Base-by-base conservation (phyloP, 176 grass and related monocot genomes). In the Eremochloa ophiuroides region DNA sequence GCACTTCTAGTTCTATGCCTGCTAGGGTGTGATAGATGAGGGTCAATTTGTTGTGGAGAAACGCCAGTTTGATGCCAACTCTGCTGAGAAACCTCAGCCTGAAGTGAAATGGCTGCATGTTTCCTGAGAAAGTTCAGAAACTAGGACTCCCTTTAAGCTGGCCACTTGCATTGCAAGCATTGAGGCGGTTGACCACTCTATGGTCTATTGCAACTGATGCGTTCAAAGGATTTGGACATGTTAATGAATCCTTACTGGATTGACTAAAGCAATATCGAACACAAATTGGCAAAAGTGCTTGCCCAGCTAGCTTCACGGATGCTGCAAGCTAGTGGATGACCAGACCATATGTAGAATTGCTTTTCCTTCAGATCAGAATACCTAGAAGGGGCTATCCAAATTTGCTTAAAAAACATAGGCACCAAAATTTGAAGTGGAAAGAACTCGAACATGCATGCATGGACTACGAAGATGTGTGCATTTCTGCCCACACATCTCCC, bases 101-200 rank as follows among this genome's bases (percentile, higher is more conserved):
- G n/a, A n/a, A n/a, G 3, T 34, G 16, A 41, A 74, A 74, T 67
- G 5, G 2, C 22, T 75, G 61, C 46, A 42, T 56, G 50, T 17
- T 56, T 67, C 47, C 38, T 81, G 61, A 9, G 55, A 69, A 69
- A 48, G 38, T 86, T 81, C 38, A 69, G 22, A 76, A 81, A 76
- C 47, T 50, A 18, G 39, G 30, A 38, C 48, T 35, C 50, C 14
- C 38, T 68, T 86, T 75, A 20, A 68, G 53, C 40, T 71, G 56
- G 58, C 43, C 76, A 55, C 76, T 80, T 65, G 27, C 43, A 65
- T 51, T 35, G 50, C 47, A 84, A 59, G 67, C 76, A 42, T 30
- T 62, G 56, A 43, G 5, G 55, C 37, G 42, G 18, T 55, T 78
- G 40, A 71, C 51, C 74, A 37, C 7, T 77, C n/a, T 18, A 76